Conservation (phyloP, 129 eudicot genomes). For the Logfia minima region DNA sequence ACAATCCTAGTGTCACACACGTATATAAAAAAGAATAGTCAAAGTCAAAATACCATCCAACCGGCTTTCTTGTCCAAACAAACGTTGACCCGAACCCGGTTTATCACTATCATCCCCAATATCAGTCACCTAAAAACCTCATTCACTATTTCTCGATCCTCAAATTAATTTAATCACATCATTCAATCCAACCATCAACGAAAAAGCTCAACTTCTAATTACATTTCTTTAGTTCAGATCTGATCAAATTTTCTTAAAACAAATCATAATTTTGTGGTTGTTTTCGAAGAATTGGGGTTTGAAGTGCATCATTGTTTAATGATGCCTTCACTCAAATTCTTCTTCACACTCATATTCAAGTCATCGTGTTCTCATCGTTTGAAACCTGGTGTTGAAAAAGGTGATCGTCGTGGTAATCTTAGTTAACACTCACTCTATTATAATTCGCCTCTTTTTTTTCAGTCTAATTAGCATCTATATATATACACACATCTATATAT, state of each 20-base stretch:
- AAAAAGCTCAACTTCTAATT: no score
- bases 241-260: not conserved
- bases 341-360: slow-evolving; percentile 29
- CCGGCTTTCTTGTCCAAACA: not conserved
- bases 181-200: no score
- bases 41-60: not conserved
- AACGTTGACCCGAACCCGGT: not conserved
- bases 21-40: not conserved
- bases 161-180: not conserved
- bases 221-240: not conserved
- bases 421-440: slow-evolving; percentile 51
- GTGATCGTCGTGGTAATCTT: slow-evolving; percentile 96
- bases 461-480: not conserved
- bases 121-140: not conserved
- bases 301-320: slow-evolving; percentile 66
- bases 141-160: not conserved
- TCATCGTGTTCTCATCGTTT: slow-evolving; percentile 65
- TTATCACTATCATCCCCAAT: not conserved
- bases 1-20: no score
- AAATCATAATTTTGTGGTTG: not conserved
- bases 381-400: slow-evolving; percentile 66
- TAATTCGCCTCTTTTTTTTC: not conserved
- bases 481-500: no score
- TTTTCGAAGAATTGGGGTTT: slow-evolving; percentile 21
- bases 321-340: slow-evolving; percentile 53